phyloP scores from a whole-genome alignment of 768 basidiomycete species.

The Pleurotus salmoneostramineus region DNA sequence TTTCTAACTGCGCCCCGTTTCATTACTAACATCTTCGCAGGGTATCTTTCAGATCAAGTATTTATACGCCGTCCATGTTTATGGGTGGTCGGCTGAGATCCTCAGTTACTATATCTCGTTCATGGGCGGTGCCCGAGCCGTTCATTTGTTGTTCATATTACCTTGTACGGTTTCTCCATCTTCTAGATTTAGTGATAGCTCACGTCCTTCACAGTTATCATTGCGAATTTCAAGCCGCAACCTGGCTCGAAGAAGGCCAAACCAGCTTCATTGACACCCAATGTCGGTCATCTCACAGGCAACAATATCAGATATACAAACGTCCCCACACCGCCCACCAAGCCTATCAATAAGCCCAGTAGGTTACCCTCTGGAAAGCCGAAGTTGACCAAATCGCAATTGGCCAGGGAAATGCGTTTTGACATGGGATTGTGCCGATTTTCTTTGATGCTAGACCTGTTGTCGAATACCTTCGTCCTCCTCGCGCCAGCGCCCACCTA shows the following conservation, averaged over 20 bases:
- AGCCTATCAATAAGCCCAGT: neutral
- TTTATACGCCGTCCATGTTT: constrained; percentile 71
- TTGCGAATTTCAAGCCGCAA: constrained; percentile 55
- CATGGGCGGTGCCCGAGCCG: constrained; percentile 56
- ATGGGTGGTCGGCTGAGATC: constrained; percentile 62
- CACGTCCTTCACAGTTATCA: constrained; percentile 39
- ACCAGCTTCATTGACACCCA: constrained; percentile 5
- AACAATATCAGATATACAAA: constrained; percentile 6
- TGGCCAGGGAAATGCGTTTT: constrained; percentile 65
- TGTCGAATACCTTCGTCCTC: constrained; percentile 58
- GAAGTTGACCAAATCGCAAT: constrained; percentile 46
- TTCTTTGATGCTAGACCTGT: constrained; percentile 64
- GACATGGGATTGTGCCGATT: constrained; percentile 59
- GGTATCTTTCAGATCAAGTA: constrained; percentile 83
- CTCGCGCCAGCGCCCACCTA: constrained; percentile 44
- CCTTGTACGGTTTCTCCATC: constrained; percentile 23
- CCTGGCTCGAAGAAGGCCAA: constrained; percentile 19
- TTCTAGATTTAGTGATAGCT: neutral
- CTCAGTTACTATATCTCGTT: constrained; percentile 76
- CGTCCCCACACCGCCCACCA: constrained; percentile 1
- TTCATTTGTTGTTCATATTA: constrained; percentile 50
- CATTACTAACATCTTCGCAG: constrained; percentile 22
- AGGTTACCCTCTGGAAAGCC: constrained; percentile 25
- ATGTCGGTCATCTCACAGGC: constrained; percentile 5
- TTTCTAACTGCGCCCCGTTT: neutral